phyloP scores from a whole-genome alignment of 306 rosid genomes.

The Fragaria vesca region DNA sequence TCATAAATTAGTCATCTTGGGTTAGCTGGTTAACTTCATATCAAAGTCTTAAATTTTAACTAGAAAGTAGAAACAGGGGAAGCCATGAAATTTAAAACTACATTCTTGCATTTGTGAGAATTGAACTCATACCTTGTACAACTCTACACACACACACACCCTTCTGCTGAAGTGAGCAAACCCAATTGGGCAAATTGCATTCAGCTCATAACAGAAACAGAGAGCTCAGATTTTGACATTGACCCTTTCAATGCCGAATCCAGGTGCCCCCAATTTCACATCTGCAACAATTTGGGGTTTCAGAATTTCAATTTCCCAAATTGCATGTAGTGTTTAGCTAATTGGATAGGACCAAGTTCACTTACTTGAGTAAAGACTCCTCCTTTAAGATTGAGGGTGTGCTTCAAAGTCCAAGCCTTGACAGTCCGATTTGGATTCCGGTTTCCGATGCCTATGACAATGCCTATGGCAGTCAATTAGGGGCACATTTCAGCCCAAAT shows the following conservation, averaged over 20 bases:
- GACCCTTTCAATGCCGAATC: conserved; percentile 9
- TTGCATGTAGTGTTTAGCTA: neutral
- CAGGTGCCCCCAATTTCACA: neutral
- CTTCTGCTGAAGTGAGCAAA: neutral
- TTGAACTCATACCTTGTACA: neutral
- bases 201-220: neutral
- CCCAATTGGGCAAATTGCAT: conserved; percentile 1
- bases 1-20: neutral
- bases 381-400: neutral
- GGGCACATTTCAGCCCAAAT: neutral
- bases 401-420: neutral
- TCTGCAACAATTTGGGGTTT: neutral
- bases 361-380: neutral
- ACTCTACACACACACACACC: neutral
- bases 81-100: neutral
- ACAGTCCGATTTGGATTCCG: neutral
- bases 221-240: conserved; percentile 9
- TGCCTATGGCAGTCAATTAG: too few relatives aligned
- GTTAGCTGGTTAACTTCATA: neutral
- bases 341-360: neutral
- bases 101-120: neutral
- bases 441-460: neutral
- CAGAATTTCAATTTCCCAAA: neutral
- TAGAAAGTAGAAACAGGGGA: neutral
- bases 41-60: neutral